Base-by-base conservation (phyloP, 352 stramenopile species). In the Globisporangium apiculatum region DNA sequence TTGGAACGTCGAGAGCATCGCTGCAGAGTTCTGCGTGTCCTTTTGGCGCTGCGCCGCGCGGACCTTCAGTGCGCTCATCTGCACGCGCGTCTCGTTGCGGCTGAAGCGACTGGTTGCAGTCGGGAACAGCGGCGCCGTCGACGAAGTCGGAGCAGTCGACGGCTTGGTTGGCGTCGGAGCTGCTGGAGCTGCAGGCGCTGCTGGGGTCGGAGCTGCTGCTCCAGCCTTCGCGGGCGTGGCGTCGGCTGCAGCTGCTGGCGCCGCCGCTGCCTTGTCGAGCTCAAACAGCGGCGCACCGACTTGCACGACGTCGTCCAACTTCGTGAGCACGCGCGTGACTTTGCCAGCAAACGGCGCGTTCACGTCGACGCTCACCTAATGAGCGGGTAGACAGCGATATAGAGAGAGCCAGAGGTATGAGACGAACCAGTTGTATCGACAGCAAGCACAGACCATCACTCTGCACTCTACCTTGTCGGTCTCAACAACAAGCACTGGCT, bases 1-100 rank as follows among this genome's bases (percentile, higher is more conserved):
- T 73, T 99, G 97, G 83, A 99, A 99, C 48, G 97, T 99, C 15
- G 96, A 99, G 10, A 99, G 83, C 87, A 99, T 98, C 37, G 97
- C 97, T 24, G 96, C 95, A 24, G 90, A 95, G 76, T 99, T 99
- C 83, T 99, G 97, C 37, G 95, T 96, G 65, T 98, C 96, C 71
- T 99, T 99, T 52, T 99, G 83, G 50, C 97, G 86, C 57, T 97
- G 73, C 11, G 97, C 97, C 49, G 98, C 93, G 57, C 95, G 94
- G 58, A 96, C 65, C 61, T 98, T 96, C 79, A 99, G 93, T 51
- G 89, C 81, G 55, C 87, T 98, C 92, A 99, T 98, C 85, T 99
- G 73, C 58, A 91, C 81, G 54, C 81, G 81, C 18, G 69, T 90
- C 60, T 91, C 84, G 50, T 76, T 91, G 49, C 81, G 81, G 63